Conservation (phyloP, 495 filamentous ascomycete genomes). For the Geopyxis carbonaria region DNA sequence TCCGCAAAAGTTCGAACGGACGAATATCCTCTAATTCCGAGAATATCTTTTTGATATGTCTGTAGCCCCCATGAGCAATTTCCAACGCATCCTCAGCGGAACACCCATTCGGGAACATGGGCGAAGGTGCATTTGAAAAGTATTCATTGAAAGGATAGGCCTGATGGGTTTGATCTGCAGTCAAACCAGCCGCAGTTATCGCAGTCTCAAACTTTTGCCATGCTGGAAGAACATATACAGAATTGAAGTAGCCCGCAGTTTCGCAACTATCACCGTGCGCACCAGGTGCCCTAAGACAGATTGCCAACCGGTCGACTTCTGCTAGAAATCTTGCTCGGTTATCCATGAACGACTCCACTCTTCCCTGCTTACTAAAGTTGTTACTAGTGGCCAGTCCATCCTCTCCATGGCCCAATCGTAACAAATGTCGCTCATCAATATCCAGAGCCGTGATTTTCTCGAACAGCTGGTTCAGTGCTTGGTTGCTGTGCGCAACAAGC, state of each 20-base stretch:
- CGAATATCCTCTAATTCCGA: constrained; percentile 81
- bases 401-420: constrained; percentile 86
- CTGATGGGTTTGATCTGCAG: constrained; percentile 42
- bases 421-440: constrained; percentile 86
- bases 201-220: constrained; percentile 56
- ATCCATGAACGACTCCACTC: constrained; percentile 90
- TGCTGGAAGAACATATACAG: constrained; percentile 70
- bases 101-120: constrained; percentile 51
- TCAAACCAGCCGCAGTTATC: constrained; percentile 31
- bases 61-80: constrained; percentile 68
- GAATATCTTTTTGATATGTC: constrained; percentile 83
- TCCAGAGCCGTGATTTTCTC: constrained; percentile 89
- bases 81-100: constrained; percentile 56
- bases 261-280: constrained; percentile 91
- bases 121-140: constrained; percentile 75
- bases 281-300: constrained; percentile 66
- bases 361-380: constrained; percentile 84
- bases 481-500: constrained; percentile 92
- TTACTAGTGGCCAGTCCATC: constrained; percentile 76
- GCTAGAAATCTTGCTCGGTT: constrained; percentile 60
- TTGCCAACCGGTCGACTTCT: constrained; percentile 76
- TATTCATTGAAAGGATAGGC: constrained; percentile 80
- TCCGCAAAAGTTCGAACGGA: constrained; percentile 84
- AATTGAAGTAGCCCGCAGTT: constrained; percentile 90
- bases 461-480: constrained; percentile 96